phyloP scores from a whole-genome alignment of 768 basidiomycete species.

The Hericium erinaceus region DNA sequence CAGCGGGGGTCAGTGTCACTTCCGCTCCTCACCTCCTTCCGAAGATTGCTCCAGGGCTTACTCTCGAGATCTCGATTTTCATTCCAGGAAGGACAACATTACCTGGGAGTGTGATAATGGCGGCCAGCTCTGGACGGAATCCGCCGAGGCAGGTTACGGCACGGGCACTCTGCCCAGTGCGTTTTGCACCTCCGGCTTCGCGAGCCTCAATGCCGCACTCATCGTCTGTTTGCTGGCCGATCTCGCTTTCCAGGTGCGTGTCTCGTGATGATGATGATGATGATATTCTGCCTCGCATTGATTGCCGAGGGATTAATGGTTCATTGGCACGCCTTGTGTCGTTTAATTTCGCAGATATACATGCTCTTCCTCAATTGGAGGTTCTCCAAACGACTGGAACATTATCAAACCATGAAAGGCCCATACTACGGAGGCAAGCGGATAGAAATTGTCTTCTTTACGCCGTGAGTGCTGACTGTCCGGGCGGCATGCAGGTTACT shows the following conservation, averaged over 20 bases:
- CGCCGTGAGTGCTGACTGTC: conserved; percentile 5
- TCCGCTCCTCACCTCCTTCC: background rate
- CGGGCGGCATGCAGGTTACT: conserved; percentile 22
- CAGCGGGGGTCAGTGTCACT: background rate
- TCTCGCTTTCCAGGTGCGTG: background rate
- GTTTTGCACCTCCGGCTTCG: background rate
- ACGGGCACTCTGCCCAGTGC: background rate
- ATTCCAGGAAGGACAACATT: background rate
- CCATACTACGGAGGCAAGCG: conserved; percentile 51
- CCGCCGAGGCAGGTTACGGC: background rate
- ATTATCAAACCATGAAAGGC: conserved; percentile 57
- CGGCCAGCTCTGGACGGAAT: background rate
- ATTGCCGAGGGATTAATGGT: background rate
- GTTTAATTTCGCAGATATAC: conserved; percentile 39
- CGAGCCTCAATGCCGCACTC: background rate
- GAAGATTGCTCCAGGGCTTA: background rate
- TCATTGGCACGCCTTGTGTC: background rate
- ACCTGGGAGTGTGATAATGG: background rate
- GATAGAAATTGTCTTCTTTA: background rate
- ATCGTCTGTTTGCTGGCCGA: background rate
- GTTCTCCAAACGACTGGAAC: conserved; percentile 59
- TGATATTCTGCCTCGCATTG: background rate
- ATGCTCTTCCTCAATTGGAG: conserved; percentile 73
- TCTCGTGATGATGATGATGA: background rate
- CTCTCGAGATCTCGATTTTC: too few relatives aligned